Evolutionary conservation across 768 basidiomycete species (phyloP), one percentile per base, ranked within the genome.

Genomic region (Coprinopsis strossmayeri): DNA sequence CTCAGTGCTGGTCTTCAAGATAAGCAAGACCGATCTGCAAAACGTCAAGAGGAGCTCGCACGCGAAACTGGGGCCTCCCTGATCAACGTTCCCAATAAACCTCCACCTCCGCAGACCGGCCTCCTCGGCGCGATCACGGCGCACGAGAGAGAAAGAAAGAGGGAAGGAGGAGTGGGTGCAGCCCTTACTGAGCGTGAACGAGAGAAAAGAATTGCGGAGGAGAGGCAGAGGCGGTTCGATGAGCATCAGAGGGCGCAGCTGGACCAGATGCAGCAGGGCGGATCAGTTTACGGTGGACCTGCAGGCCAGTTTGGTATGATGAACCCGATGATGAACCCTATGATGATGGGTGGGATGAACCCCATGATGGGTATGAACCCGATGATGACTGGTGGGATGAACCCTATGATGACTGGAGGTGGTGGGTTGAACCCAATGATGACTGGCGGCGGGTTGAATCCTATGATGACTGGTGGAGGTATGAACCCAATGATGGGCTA

Each of bases 1-100:
- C 80, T 99, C 34, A 93, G 92, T 50, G 91, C 92, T 46, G 96
- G 96, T 30, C 73, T 98, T 55, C 91, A 95, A 60, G 94, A 97
- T 63, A 91, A 91, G 63, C 85, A 94, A 63, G 93, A 96, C 61
- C 81, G 95, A 28, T 96, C 93, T 25, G 96, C 96, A 1, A 94
- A 94, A 65, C 78, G 86, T 45, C 92, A 97, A 59, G 95, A 99
- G 63, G 91, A 96, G 63, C 67, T 90, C 10, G 96, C 96, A 9
- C 76, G 94, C 28, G 94, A 96, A 67, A 83, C 77, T 5, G 96
- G 96, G 24, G 88, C 81, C 13, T 91, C 92, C 3, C 76, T 98
- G 46, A 84, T 98, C 70, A 94, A 95, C 62, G 91, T 99, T n/a
- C 91, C 91, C 3, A 81, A 84, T 60, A 95, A 95, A 61, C 92